These are phyloP conservation scores for Tolypocladium endophyticum DNA, from an alignment of 2,329 filamentous ascomycete genomes.

Conservation along the genomic window DNA sequence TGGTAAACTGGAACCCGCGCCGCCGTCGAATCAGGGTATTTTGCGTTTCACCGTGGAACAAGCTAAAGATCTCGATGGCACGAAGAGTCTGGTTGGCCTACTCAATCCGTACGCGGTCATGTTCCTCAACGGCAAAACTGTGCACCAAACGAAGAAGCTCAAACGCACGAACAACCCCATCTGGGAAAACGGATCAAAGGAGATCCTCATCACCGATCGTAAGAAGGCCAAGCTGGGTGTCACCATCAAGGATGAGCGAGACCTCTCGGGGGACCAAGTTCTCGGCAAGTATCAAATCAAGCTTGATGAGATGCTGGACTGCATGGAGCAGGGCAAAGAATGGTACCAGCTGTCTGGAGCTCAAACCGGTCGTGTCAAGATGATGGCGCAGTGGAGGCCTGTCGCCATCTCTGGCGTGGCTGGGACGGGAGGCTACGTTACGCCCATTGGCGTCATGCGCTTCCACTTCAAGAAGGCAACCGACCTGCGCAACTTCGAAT, in stretches of 20 bases:
- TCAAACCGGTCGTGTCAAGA: slow-evolving; percentile 76
- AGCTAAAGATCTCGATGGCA: slow-evolving; percentile 88
- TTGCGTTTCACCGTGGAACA: slow-evolving; percentile 88
- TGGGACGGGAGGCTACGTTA: slow-evolving; percentile 80
- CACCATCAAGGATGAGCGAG: slow-evolving; percentile 91
- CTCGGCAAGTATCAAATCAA: slow-evolving; percentile 93
- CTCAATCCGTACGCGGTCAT: slow-evolving; percentile 87
- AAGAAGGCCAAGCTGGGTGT: slow-evolving; percentile 84
- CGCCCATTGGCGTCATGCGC: slow-evolving; percentile 89
- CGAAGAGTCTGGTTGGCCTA: slow-evolving; percentile 81
- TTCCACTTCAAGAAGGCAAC: slow-evolving; percentile 80
- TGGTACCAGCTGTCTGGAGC: slow-evolving; percentile 86
- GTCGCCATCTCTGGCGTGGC: slow-evolving; percentile 75
- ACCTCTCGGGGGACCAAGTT: slow-evolving; percentile 70
- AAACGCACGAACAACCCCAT: slow-evolving; percentile 98
- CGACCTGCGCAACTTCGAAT: slow-evolving; percentile 84
- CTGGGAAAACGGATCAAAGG: slow-evolving; percentile 86
- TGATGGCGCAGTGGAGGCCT: slow-evolving; percentile 91
- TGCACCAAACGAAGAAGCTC: slow-evolving; percentile 81
- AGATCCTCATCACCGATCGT: slow-evolving; percentile 88
- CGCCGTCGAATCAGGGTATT: slow-evolving; percentile 89
- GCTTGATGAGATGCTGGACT: slow-evolving; percentile 82
- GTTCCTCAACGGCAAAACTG: slow-evolving; percentile 82
- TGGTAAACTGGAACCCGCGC: slow-evolving; percentile 68
- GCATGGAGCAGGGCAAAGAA: slow-evolving; percentile 86